Evolutionary conservation across 306 rosid genomes (phyloP), one percentile per base, ranked within the genome.

Genomic region (Amphicarpaea edgeworthii): DNA sequence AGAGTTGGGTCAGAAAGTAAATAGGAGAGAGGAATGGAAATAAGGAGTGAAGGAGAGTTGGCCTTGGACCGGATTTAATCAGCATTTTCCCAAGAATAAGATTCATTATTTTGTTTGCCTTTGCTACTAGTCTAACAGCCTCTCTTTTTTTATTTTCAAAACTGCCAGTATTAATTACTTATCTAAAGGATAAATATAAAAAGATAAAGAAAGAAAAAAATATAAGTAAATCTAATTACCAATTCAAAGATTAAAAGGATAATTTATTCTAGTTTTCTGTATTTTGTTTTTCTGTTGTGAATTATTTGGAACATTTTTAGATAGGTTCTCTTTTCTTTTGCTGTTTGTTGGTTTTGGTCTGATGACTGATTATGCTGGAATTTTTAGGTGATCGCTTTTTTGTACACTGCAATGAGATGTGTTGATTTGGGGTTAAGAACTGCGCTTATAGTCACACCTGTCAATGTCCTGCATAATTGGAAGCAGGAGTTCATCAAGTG

Each of bases 381-480:
- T 60, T 81, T 70, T 61, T 86, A 95, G 99, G 99, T 95, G 42
- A 92, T 95, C 79, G 91, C 99, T 78, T 89, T 95, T 84, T 83
- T 95, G 85, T 95, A 95, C 86, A 80, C 97, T 77, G 97, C 99
- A 30, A 92, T 95, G 97, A 89, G 97, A 79, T 80, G 81, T 86
- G 73, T 85, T 30, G 97, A 95, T 78, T 79, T 95, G 91, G 99
- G 99, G 45, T 83, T 95, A 79, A 86, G 91, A 80, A 92, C 99
- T 28, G 97, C 83, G 32, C 97, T 95, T 60, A 89, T 95, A 71
- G 99, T 95, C 80, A 89, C 93, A 46, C 99, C 99, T 68, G 99
- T 95, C 46, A 95, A 95, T 66, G 99, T 95, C 50, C 88, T 95
- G 63, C 97, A 95, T 80, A 95, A 95, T 84, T 95, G 99, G 99